phyloP scores from a whole-genome alignment of 768 basidiomycete genomes.

The Amanita phalloides region DNA sequence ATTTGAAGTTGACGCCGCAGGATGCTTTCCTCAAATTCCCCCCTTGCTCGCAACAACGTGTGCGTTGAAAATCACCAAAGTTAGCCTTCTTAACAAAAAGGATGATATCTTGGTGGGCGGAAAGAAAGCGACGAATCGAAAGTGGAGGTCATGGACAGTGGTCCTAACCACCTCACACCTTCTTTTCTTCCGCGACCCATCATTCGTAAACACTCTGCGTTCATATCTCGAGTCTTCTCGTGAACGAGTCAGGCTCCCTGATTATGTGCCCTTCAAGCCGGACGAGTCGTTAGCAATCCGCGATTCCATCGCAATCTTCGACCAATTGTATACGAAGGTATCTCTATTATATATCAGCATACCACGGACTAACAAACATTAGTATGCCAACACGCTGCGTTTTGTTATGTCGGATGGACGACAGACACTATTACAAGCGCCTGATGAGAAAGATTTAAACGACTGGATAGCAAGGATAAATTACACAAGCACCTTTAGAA shows the following conservation, averaged over 20 bases:
- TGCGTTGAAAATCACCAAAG: slow-evolving; percentile 63
- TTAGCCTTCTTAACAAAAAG: slow-evolving; percentile 74
- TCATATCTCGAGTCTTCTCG: slow-evolving; percentile 26
- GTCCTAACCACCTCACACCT: slow-evolving; percentile 86
- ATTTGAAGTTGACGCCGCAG: slow-evolving; percentile 18
- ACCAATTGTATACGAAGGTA: slow-evolving; percentile 71
- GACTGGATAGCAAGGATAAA: slow-evolving; percentile 91
- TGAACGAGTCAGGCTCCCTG: slow-evolving; percentile 25
- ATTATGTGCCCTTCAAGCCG: slow-evolving; percentile 46
- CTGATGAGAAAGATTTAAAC: slow-evolving; percentile 62
- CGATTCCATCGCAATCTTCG: slow-evolving; percentile 71
- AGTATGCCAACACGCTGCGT: slow-evolving; percentile 70
- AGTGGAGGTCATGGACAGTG: slow-evolving; percentile 84
- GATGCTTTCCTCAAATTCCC: slow-evolving; percentile 2
- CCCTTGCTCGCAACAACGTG: slow-evolving; percentile 13
- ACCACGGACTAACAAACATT: not conserved
- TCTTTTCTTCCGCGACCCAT: slow-evolving; percentile 74
- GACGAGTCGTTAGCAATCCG: slow-evolving; percentile 80
- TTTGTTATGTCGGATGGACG: slow-evolving; percentile 69
- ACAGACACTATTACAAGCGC: slow-evolving; percentile 71
- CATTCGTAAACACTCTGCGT: slow-evolving; percentile 39
- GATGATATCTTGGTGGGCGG: slow-evolving; percentile 71
- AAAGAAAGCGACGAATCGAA: slow-evolving; percentile 63
- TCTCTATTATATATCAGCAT: slow-evolving; percentile 2
- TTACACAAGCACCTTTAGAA: slow-evolving; percentile 89